Conservation (phyloP, 208 protist species). For the Trypanosoma cruzi region DNA sequence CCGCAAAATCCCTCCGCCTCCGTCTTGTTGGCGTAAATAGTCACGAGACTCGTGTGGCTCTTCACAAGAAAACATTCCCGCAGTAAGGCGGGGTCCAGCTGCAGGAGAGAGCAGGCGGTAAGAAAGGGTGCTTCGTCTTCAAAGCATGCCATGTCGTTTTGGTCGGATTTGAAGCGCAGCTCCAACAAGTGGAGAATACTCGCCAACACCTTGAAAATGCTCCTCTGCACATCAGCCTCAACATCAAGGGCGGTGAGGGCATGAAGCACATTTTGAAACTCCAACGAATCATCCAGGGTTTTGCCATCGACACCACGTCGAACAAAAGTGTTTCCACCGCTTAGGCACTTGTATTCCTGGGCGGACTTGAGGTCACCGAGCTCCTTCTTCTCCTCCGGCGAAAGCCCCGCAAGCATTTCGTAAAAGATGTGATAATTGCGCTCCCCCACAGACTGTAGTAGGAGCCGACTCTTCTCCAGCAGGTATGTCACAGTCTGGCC, state of each 20-base stretch:
- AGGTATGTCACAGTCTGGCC: slow-evolving; percentile 91
- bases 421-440: slow-evolving; percentile 98
- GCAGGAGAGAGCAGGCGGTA: slow-evolving; percentile 63
- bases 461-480: slow-evolving; percentile 94
- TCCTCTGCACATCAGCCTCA: slow-evolving; percentile 37
- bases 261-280: slow-evolving; percentile 78
- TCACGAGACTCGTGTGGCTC: slow-evolving; percentile 73
- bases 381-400: slow-evolving; percentile 62
- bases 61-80: slow-evolving; percentile 81
- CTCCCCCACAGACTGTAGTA: slow-evolving; percentile 89
- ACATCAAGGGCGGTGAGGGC: slow-evolving; percentile 82
- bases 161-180: slow-evolving; percentile 76
- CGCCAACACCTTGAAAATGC: slow-evolving; percentile 91
- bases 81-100: slow-evolving; percentile 57
- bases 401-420: slow-evolving; percentile 91
- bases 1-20: slow-evolving; percentile 87
- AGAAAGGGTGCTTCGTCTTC: slow-evolving; percentile 40
- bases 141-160: slow-evolving; percentile 81
- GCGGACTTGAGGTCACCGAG: slow-evolving; percentile 72
- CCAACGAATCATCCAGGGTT: slow-evolving; percentile 88
- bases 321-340: slow-evolving; percentile 76
- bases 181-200: slow-evolving; percentile 94
- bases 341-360: slow-evolving; percentile 89
- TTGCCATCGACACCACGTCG: slow-evolving; percentile 82
- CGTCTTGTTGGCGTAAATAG: slow-evolving; percentile 65